phyloP scores from a whole-genome alignment of 768 basidiomycete genomes.

The Chalciporus sphaerocephalus region DNA sequence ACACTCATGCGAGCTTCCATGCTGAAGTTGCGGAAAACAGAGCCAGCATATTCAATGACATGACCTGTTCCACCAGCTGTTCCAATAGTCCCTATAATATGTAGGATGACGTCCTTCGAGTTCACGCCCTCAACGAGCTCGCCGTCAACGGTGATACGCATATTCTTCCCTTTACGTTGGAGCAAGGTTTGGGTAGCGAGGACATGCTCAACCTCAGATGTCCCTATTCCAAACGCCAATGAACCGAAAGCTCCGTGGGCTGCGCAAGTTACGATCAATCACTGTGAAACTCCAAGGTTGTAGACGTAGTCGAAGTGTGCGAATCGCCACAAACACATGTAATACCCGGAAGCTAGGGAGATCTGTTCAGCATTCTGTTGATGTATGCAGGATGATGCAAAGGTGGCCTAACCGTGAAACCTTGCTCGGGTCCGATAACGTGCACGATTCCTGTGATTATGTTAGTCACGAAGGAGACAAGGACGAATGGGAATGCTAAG shows the following conservation, averaged over 20 bases:
- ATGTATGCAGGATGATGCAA: background rate
- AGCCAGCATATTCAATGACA: conserved; percentile 91
- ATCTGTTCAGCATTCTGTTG: background rate
- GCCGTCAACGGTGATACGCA: conserved; percentile 87
- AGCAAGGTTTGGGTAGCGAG: conserved; percentile 87
- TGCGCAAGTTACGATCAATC: conserved; percentile 24
- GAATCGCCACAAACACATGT: conserved; percentile 91
- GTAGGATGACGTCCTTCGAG: conserved; percentile 86
- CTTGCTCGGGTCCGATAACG: conserved; percentile 91
- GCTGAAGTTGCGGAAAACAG: conserved; percentile 75
- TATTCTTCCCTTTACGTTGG: conserved; percentile 87
- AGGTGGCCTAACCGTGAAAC: conserved; percentile 64
- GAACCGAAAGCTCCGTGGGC: conserved; percentile 93
- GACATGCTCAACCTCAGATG: conserved; percentile 92
- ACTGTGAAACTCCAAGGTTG: background rate
- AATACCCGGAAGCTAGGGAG: conserved; percentile 60
- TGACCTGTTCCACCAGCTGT: conserved; percentile 92
- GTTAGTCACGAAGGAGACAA: conserved; percentile 14
- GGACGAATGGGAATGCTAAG: conserved; percentile 3
- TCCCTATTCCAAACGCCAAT: conserved; percentile 89
- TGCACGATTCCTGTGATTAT: conserved; percentile 67
- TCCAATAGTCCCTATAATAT: conserved; percentile 87
- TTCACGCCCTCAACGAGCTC: conserved; percentile 74
- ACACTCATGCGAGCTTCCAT: conserved; percentile 91
- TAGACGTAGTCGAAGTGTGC: conserved; percentile 77